phyloP scores from a whole-genome alignment of 108 stramenopile genomes.

The Bacterosira constricta region DNA sequence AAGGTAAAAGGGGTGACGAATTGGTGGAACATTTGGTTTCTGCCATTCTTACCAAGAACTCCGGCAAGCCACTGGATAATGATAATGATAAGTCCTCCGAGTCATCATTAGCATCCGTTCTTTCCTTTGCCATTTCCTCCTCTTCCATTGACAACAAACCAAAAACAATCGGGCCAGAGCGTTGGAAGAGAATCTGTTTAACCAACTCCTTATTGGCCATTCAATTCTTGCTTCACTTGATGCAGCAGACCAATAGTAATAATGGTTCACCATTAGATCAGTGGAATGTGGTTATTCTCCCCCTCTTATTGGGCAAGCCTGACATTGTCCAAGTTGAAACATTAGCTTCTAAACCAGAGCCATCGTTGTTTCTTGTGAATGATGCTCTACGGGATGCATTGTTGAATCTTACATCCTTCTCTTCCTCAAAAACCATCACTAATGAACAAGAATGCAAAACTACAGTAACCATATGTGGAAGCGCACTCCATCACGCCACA shows the following conservation, averaged over 20 bases:
- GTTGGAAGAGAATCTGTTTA: constrained; percentile 24
- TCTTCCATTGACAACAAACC: constrained; percentile 10
- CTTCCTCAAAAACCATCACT: neutral
- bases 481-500: neutral
- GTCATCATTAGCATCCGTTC: neutral
- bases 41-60: neutral
- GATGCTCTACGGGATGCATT: neutral
- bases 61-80: neutral
- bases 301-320: constrained; percentile 16
- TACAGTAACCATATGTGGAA: constrained; percentile 1
- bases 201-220: constrained; percentile 37
- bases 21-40: neutral
- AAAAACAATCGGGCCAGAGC: constrained; percentile 5
- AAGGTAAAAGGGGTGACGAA: neutral
- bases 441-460: neutral
- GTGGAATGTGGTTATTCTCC: constrained; percentile 41
- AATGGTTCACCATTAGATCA: constrained; percentile 7
- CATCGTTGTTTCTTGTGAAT: neutral
- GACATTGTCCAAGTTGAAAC: no score
- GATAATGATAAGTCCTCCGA: constrained; percentile 7
- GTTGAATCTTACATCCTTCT: neutral
- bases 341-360: no score
- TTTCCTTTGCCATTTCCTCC: constrained; percentile 19
- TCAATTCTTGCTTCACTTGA: constrained; percentile 24
- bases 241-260: neutral